Base-by-base conservation (phyloP, 1,284 basidiomycete species). In the Cerrena zonata region DNA sequence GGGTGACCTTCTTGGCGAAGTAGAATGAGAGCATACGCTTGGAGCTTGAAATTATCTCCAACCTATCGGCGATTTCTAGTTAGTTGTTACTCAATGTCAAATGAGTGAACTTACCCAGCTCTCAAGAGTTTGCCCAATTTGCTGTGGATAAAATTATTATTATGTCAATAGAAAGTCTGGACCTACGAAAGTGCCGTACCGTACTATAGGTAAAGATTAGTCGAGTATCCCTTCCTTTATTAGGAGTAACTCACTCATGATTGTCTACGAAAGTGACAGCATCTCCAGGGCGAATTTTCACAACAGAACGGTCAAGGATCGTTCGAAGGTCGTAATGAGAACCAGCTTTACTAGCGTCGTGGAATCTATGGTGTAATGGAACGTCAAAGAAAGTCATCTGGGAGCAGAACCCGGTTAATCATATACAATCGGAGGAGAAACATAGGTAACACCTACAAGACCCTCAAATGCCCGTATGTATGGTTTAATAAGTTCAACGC, bases 11-110 rank as follows among this genome's bases (percentile, higher is more conserved):
- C 76, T 19, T 76, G 72, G 53, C 92, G 82, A 38, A 96, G 75
- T 34, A 97, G 75, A 63, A 95, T 94, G 47, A 97, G 67, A 1
- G 92, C 82, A 67, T 97, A 96, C 1, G 88, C 87, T 58, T 89
- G 87, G 23, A 81, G 66, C 64, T 90, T 90, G 71, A 90, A 88
- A 56, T 74, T 74, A 39, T 66, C 65, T 40, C 71, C 75, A 39
- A 90, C 86, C 87, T 89, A 53, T 19, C 25, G 23, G 18, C 19
- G 22, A 12, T 51, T n/a, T n/a, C n/a, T n/a, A n/a, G n/a, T n/a
- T n/a, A n/a, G n/a, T 21, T 27, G 3, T 41, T 22, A 43, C 30
- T 27, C 25, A 2, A 56, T 30, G 18, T 25, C 30, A 15, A 13
- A 22, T 42, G 34, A 21, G 47, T 27, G 50, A 26, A 62, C 80